Evolutionary conservation across 495 filamentous ascomycete genomes (phyloP).

Genomic region (Hypoxylon fragiforme): DNA sequence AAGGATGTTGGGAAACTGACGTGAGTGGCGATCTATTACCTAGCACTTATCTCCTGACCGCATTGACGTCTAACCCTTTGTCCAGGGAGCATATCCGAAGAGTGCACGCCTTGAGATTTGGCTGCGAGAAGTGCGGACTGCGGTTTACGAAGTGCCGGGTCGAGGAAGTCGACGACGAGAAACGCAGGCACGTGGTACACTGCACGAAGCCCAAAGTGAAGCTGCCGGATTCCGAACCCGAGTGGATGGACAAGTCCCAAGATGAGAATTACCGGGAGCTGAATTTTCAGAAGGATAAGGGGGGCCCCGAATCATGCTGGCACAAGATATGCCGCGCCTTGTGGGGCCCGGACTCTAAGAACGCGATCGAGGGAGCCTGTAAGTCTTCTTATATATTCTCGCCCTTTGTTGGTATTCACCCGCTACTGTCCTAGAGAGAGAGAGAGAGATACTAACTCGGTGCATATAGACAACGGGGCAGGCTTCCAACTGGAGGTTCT

Average conservation of each 20-base stretch:
- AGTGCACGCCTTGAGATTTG: slow-evolving; percentile 23
- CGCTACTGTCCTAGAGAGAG: no score
- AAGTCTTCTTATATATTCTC: no score
- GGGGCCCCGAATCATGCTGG: slow-evolving; percentile 1
- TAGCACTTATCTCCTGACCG: neutral
- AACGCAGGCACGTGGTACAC: slow-evolving; percentile 10
- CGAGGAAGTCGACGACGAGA: slow-evolving; percentile 10
- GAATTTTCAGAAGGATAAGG: slow-evolving; percentile 27
- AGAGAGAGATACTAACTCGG: neutral
- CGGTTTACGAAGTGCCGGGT: slow-evolving; percentile 15
- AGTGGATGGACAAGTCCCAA: slow-evolving; percentile 23
- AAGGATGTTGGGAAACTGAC: slow-evolving; percentile 27
- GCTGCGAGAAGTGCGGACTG: slow-evolving; percentile 17
- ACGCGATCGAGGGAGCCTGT: slow-evolving; percentile 14
- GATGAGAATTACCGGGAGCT: slow-evolving; percentile 15
- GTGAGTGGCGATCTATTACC: slow-evolving; percentile 6
- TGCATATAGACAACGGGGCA: slow-evolving; percentile 8
- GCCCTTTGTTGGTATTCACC: no score
- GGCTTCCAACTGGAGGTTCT: slow-evolving; percentile 18
- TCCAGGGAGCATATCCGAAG: slow-evolving; percentile 23
- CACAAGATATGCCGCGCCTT: slow-evolving; percentile 22
- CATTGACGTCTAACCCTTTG: neutral
- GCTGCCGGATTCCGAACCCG: slow-evolving; percentile 5
- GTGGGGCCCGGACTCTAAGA: slow-evolving; percentile 9
- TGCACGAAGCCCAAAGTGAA: neutral